Conservation (phyloP, 495 filamentous ascomycete genomes). For the Cladorrhinum samala region DNA sequence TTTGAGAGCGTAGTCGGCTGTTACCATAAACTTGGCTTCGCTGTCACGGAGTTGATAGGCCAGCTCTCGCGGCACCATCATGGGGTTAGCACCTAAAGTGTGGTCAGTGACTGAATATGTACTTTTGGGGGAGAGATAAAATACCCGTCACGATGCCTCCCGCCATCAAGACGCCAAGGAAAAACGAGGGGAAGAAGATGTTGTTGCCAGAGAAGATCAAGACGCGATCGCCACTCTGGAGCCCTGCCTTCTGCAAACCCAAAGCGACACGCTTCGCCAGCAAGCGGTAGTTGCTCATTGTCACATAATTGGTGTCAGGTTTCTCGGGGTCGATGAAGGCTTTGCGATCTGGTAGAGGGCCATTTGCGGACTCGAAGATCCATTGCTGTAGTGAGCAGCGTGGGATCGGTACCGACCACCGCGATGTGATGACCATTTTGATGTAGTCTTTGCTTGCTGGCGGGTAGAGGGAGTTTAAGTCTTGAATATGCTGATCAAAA, state of each 20-base stretch:
- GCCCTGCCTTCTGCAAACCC: constrained; percentile 59
- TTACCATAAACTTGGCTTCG: constrained; percentile 58
- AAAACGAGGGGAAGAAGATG: constrained; percentile 65
- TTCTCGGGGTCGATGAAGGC: constrained; percentile 53
- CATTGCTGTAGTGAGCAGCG: constrained; percentile 35
- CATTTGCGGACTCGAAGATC: constrained; percentile 30
- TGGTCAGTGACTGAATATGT: not conserved
- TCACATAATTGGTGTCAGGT: constrained; percentile 39
- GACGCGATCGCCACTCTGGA: constrained; percentile 64
- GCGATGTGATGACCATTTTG: constrained; percentile 38
- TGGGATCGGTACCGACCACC: constrained; percentile 37
- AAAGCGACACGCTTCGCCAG: constrained; percentile 67
- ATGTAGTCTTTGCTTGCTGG: not conserved
- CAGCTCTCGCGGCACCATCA: constrained; percentile 63
- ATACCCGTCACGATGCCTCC: constrained; percentile 66
- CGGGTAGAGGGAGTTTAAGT: not conserved
- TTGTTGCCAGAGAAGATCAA: constrained; percentile 67
- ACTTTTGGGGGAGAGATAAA: not conserved
- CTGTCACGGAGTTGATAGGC: constrained; percentile 70
- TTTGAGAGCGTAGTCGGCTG: constrained; percentile 49
- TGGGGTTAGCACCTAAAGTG: constrained; percentile 57
- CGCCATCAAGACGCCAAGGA: constrained; percentile 69
- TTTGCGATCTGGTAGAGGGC: constrained; percentile 28
- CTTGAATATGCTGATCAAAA: not conserved
- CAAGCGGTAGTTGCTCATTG: constrained; percentile 50